A percentile compares a stretch with the other conserved stretches of the same genome.
Evolutionary conservation across 2,329 filamentous ascomycete species (phyloP).

Genomic region (Trichoderma gracile): DNA sequence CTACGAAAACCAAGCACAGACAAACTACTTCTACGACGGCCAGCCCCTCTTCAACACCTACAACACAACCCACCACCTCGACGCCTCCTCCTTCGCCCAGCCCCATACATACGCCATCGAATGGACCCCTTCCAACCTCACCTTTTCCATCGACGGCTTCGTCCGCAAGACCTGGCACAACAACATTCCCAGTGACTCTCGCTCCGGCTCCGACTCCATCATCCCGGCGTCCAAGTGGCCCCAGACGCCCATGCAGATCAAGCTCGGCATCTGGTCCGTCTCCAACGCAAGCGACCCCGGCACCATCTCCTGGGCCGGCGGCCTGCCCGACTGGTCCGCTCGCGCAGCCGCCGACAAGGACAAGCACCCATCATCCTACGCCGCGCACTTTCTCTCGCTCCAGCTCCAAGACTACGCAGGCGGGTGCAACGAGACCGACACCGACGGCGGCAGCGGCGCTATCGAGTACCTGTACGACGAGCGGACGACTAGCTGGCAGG

Average conservation of each 20-base stretch:
- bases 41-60: constrained; percentile 53
- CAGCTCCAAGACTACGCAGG: constrained; percentile 37
- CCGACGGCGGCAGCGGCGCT: constrained; percentile 14
- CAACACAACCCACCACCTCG: constrained; percentile 51
- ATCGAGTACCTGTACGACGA: constrained; percentile 37
- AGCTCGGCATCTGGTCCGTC: constrained; percentile 60
- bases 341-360: constrained; percentile 7
- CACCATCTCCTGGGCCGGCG: constrained; percentile 68
- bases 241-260: constrained; percentile 68
- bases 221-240: constrained; percentile 57
- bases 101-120: constrained; percentile 68
- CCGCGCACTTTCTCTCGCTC: constrained; percentile 33
- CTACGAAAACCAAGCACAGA: constrained; percentile 62
- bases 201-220: constrained; percentile 30
- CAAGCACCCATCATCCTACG: constrained; percentile 29
- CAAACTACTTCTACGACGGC: constrained; percentile 78
- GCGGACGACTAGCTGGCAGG: constrained; percentile 34
- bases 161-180: constrained; percentile 39
- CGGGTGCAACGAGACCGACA: constrained; percentile 31
- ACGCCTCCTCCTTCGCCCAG: constrained; percentile 39
- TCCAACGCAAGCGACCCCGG: constrained; percentile 54
- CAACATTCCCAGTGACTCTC: constrained; percentile 33
- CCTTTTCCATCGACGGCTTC: constrained; percentile 59
- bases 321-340: constrained; percentile 41
- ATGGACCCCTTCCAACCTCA: constrained; percentile 61